Conservation (phyloP, 805 yeast genomes). For the Wickerhamiella spandovensis region DNA sequence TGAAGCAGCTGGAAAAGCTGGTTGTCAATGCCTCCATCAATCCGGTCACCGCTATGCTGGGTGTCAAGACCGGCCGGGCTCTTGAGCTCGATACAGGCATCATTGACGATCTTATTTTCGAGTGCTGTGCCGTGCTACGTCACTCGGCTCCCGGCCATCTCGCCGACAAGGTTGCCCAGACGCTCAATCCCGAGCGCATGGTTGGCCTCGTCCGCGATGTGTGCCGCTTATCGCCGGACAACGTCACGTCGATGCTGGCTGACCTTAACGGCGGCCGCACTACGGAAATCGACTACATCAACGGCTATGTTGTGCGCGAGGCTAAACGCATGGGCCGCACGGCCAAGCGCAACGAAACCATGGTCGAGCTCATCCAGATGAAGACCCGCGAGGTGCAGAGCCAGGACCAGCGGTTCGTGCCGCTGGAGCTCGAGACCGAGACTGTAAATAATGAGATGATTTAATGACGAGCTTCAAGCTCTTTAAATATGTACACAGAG, state of each 20-base stretch:
- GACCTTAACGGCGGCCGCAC: slow-evolving; percentile 43
- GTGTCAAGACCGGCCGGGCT: slow-evolving; percentile 68
- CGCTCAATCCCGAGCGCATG: slow-evolving; percentile 23
- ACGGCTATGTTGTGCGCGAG: slow-evolving; percentile 56
- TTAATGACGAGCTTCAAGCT: no score
- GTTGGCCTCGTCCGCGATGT: slow-evolving; percentile 28
- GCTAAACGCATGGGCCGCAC: slow-evolving; percentile 35
- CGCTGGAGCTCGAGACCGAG: not conserved
- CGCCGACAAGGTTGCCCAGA: slow-evolving; percentile 1
- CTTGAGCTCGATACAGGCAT: slow-evolving; percentile 27
- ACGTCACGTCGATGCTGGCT: slow-evolving; percentile 58
- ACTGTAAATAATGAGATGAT: no score
- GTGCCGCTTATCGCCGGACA: slow-evolving; percentile 36
- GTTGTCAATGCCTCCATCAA: slow-evolving; percentile 74
- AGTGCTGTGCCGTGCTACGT: slow-evolving; percentile 32
- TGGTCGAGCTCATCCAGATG: slow-evolving; percentile 33
- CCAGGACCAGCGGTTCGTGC: not conserved
- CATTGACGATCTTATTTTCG: slow-evolving; percentile 33
- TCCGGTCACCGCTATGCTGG: slow-evolving; percentile 64
- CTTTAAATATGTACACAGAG: no score
- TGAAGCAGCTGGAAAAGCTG: slow-evolving; percentile 62
- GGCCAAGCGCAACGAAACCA: slow-evolving; percentile 34
- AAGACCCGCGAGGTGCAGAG: slow-evolving; percentile 6
- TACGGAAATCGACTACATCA: slow-evolving; percentile 73
- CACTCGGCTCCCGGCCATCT: slow-evolving; percentile 15